Conservation (phyloP, 805 yeast species). For the Schwanniomyces sp. region DNA sequence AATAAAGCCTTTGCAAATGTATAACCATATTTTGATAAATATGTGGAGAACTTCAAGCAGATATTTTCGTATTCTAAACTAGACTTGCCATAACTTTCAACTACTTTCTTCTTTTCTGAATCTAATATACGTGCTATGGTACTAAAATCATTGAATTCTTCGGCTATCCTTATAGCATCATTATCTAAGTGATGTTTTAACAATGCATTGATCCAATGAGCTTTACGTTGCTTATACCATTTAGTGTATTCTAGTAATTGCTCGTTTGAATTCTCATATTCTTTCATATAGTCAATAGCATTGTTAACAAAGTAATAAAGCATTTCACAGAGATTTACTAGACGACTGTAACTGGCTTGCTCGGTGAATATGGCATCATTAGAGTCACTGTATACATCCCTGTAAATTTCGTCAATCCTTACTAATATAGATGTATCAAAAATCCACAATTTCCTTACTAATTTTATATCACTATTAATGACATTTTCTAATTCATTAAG, state of each 20-base stretch:
- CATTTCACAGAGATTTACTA: conserved; percentile 26
- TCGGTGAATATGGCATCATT: conserved; percentile 11
- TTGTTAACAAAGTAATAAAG: conserved; percentile 35
- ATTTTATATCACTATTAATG: conserved; percentile 24
- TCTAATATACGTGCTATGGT: conserved; percentile 57
- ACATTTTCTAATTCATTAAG: conserved; percentile 39
- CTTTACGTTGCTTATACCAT: conserved; percentile 33
- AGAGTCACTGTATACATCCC: conserved; percentile 16
- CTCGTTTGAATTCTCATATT: conserved; percentile 16
- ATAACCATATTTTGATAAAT: conserved; percentile 63
- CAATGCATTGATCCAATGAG: conserved; percentile 60
- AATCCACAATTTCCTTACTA: conserved; percentile 46
- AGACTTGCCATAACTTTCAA: conserved; percentile 16
- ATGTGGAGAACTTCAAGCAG: conserved; percentile 40
- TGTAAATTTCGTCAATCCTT: conserved; percentile 41
- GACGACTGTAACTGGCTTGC: conserved; percentile 13
- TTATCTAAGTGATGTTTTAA: conserved; percentile 48
- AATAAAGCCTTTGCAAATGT: conserved; percentile 67
- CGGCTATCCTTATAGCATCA: conserved; percentile 63
- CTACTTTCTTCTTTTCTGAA: conserved; percentile 22
- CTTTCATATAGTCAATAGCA: conserved; percentile 36
- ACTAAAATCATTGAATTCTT: conserved; percentile 61
- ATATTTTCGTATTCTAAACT: conserved; percentile 14
- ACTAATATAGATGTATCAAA: conserved; percentile 40
- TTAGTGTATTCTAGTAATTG: conserved; percentile 25